Evolutionary conservation across 2,329 filamentous ascomycete genomes (phyloP).

Genomic region (Nemania bipapillata): DNA sequence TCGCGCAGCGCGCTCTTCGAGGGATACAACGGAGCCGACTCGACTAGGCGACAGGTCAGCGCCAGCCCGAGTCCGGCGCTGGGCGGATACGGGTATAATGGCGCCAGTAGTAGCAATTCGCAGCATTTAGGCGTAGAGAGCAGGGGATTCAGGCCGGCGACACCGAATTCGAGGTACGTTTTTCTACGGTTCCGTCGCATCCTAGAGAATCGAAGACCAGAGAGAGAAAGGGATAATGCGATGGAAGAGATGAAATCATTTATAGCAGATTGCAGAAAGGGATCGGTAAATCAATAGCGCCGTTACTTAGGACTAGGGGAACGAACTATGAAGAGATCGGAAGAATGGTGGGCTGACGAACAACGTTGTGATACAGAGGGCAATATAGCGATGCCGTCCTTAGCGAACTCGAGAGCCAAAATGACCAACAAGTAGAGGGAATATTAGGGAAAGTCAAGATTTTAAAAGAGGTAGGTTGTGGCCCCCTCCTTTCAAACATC

Average conservation of each 20-base stretch:
- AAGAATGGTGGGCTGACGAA: constrained; percentile 15
- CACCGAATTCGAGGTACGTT: constrained; percentile 73
- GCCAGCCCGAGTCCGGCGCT: constrained; percentile 57
- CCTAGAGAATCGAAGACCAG: not conserved
- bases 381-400: constrained; percentile 94
- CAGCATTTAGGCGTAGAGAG: constrained; percentile 48
- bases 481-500: constrained; percentile 16
- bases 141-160: constrained; percentile 70
- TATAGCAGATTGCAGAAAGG: not conserved
- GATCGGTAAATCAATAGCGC: not conserved
- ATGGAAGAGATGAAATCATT: not conserved
- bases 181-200: not conserved
- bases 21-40: constrained; percentile 69
- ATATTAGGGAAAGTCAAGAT: constrained; percentile 89
- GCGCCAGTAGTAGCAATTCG: constrained; percentile 39
- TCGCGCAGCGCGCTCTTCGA: constrained; percentile 79
- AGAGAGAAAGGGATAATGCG: not conserved
- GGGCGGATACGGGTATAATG: constrained; percentile 62
- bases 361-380: constrained; percentile 63
- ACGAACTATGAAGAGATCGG: not conserved
- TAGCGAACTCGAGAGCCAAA: constrained; percentile 94
- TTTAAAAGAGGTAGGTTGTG: constrained; percentile 81
- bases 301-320: not conserved
- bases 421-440: constrained; percentile 88
- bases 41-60: constrained; percentile 57